phyloP scores from a whole-genome alignment of 805 yeast species.

The Ogataea haglerorum region DNA sequence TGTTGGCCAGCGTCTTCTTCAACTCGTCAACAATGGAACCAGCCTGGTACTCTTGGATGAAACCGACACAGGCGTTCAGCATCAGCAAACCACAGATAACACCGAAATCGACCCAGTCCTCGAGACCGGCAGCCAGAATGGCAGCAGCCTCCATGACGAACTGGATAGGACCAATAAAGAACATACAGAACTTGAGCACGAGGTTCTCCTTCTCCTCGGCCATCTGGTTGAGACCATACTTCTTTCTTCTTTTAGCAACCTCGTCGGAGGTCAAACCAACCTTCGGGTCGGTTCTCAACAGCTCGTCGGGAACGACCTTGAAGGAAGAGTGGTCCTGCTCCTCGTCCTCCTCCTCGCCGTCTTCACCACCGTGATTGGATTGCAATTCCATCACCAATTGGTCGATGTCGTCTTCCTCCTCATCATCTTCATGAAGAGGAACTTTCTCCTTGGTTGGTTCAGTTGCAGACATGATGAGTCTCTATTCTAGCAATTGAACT shows the following conservation, averaged over 20 bases:
- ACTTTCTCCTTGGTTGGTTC: slow-evolving; percentile 28
- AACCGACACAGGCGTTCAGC: slow-evolving; percentile 92
- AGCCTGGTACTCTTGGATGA: slow-evolving; percentile 96
- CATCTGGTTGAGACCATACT: slow-evolving; percentile 88
- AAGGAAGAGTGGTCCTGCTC: slow-evolving; percentile 53
- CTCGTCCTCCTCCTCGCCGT: slow-evolving; percentile 50
- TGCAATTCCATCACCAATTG: slow-evolving; percentile 77
- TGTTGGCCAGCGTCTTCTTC: slow-evolving; percentile 90
- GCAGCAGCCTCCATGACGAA: slow-evolving; percentile 98
- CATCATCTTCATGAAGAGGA: slow-evolving; percentile 45
- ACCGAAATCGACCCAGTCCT: slow-evolving; percentile 99
- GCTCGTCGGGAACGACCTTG: slow-evolving; percentile 82
- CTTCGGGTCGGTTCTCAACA: slow-evolving; percentile 76
- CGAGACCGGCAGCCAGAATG: slow-evolving; percentile 89
- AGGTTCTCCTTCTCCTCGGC: slow-evolving; percentile 82
- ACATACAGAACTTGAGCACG: slow-evolving; percentile 74
- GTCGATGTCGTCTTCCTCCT: slow-evolving; percentile 66
- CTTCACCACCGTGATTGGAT: slow-evolving; percentile 52
- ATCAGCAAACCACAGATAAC: slow-evolving; percentile 84
- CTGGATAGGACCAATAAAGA: slow-evolving; percentile 93
- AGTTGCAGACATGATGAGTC: slow-evolving; percentile 19
- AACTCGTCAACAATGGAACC: slow-evolving; percentile 96
- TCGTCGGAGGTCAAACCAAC: slow-evolving; percentile 76
- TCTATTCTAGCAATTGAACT: slow-evolving; percentile 15
- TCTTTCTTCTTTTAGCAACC: slow-evolving; percentile 80